These are phyloP conservation scores for Kluyveromyces lactis DNA, from an alignment of 805 yeast genomes.

Conservation along the genomic window DNA sequence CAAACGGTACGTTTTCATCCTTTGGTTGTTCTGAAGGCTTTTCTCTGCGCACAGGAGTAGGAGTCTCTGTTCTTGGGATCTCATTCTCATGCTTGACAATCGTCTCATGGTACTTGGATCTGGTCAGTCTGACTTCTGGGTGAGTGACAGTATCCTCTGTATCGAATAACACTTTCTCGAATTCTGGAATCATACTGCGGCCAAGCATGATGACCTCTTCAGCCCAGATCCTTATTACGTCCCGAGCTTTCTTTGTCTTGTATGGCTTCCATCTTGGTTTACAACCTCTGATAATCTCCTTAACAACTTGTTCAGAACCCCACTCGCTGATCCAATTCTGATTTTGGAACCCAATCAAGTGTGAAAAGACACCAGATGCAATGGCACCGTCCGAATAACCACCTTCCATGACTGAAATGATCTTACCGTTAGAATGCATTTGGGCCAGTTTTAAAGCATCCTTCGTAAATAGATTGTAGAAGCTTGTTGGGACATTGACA, in stretches of 20 bases:
- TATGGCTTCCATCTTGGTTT: constrained; percentile 55
- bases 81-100: constrained; percentile 1
- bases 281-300: constrained; percentile 61
- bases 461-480: constrained; percentile 61
- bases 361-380: constrained; percentile 71
- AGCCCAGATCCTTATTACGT: constrained; percentile 50
- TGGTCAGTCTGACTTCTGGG: background rate
- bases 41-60: constrained; percentile 6
- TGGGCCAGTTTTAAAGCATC: constrained; percentile 68
- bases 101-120: constrained; percentile 4
- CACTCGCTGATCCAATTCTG: constrained; percentile 53
- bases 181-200: constrained; percentile 50
- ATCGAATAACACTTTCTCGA: constrained; percentile 22
- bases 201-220: constrained; percentile 56
- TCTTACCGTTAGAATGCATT: constrained; percentile 49
- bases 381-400: constrained; percentile 82
- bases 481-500: constrained; percentile 73
- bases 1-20: constrained; percentile 21
- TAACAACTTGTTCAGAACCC: constrained; percentile 55
- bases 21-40: background rate
- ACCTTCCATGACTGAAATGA: constrained; percentile 70
- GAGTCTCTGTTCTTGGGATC: constrained; percentile 10
- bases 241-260: constrained; percentile 41
- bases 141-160: constrained; percentile 2
- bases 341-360: constrained; percentile 59